Evolutionary conservation across 2,329 filamentous ascomycete species (phyloP).

Genomic region (Monilinia fructicola): DNA sequence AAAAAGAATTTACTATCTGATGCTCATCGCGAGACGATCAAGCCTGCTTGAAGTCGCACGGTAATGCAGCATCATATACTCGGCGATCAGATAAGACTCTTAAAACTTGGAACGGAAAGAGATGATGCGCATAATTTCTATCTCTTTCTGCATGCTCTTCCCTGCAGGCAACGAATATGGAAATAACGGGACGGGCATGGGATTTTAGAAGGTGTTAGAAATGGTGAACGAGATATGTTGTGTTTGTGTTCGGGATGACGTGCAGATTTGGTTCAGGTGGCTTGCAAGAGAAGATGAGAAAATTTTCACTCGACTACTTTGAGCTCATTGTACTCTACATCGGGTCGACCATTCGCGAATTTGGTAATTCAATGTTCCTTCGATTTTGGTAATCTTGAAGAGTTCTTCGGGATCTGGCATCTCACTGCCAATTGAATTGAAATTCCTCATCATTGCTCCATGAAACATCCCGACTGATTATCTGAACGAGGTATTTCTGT

Average conservation of each 20-base stretch:
- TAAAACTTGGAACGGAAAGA: background rate
- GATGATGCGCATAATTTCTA: slow-evolving; percentile 9
- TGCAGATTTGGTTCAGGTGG: slow-evolving; percentile 18
- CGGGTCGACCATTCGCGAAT: background rate
- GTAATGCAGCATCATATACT: background rate
- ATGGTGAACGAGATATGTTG: slow-evolving; percentile 1
- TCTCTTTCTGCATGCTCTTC: background rate
- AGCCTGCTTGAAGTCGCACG: background rate
- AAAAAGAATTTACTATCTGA: background rate
- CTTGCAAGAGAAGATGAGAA: background rate
- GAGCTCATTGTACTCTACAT: background rate
- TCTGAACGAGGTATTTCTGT: background rate
- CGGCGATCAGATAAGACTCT: slow-evolving; percentile 13
- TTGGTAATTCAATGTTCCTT: background rate
- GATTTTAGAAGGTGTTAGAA: slow-evolving; percentile 3
- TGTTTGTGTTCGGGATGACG: slow-evolving; percentile 16
- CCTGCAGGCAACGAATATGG: slow-evolving; percentile 16
- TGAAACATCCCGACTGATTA: background rate
- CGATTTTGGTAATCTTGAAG: background rate
- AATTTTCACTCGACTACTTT: background rate
- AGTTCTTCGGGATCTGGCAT: background rate
- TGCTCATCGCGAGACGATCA: background rate
- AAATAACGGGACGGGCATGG: slow-evolving; percentile 14
- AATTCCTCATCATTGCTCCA: background rate
- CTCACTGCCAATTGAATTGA: background rate